Base-by-base conservation (phyloP, 2,329 filamentous ascomycete genomes). In the Colletotrichum truncatum region DNA sequence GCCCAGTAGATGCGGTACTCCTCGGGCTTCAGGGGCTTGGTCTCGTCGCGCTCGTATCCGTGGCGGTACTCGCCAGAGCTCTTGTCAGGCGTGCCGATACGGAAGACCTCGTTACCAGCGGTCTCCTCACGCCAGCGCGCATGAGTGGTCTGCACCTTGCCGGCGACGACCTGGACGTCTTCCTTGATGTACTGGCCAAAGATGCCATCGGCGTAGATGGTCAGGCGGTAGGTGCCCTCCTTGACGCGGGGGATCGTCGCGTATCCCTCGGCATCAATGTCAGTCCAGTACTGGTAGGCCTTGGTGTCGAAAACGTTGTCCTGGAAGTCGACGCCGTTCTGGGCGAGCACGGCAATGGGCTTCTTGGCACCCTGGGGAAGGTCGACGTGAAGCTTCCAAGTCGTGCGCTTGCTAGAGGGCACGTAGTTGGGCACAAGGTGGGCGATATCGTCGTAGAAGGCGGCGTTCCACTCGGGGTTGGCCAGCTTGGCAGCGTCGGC, bases 381-480 rank as follows among this genome's bases (percentile, higher is more conserved):
- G 5, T 80, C 72, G 16, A 89, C 76, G 1, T 79, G 79, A 4
- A 82, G 82, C 54, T 82, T 79, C 70, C 85, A 85, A 4, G 78
- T 81, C 12, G 84, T 84, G 21, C 88, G 81, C 10, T 78, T 74
- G 11, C 79, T 78, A 2, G 84, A 84, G 0, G 87, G 81, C 1
- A 88, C 81, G 67, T 89, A 89, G 65, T 87, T 87, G 1, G 87
- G 82, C 1, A 90, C 84, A 56, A 87, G 79, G 32, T 83, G 73
- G 7, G 87, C 85, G 53, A 91, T 89, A 2, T 82, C 82, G 70
- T 91, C 87, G 74, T 91, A 91, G 73, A 91, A 91, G 4, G 82
- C 81, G 4, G 79, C 75, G 52, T 88, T 87, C 86, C 87, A 90
- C 46, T 76, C 76, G 0, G 84, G 82, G 36, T 80, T 76, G 8